phyloP scores from a whole-genome alignment of 768 basidiomycete species.

The Xerocomellus intermedius region DNA sequence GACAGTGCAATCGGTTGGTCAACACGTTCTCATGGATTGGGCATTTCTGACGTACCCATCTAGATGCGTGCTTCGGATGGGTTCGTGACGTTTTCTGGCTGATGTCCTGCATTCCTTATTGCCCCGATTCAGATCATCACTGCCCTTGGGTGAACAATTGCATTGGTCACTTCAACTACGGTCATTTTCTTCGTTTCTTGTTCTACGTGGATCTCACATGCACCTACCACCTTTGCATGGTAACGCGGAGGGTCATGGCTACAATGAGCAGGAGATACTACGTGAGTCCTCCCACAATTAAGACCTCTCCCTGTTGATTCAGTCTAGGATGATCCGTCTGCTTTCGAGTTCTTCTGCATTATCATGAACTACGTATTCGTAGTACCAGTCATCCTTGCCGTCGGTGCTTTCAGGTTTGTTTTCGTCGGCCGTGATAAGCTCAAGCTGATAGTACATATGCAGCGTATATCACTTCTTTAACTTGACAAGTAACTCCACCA shows the following conservation, averaged over 20 bases:
- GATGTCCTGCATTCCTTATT: conserved; percentile 3
- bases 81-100: conserved; percentile 38
- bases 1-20: conserved; percentile 75
- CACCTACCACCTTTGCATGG: conserved; percentile 82
- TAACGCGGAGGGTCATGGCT: conserved; percentile 60
- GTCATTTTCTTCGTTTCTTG: conserved; percentile 86
- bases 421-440: background rate
- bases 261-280: conserved; percentile 47
- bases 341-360: conserved; percentile 74
- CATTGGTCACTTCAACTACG: conserved; percentile 90
- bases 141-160: conserved; percentile 95
- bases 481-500: conserved; percentile 80
- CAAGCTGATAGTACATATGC: conserved; percentile 13
- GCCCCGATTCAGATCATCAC: conserved; percentile 64
- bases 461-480: conserved; percentile 87
- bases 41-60: conserved; percentile 2
- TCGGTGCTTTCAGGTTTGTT: conserved; percentile 84
- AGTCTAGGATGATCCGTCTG: conserved; percentile 64
- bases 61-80: conserved; percentile 89
- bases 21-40: background rate
- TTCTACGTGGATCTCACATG: conserved; percentile 92
- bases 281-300: conserved; percentile 38
- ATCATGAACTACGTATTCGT: conserved; percentile 85
- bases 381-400: conserved; percentile 79
- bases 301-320: background rate